Base-by-base conservation (phyloP, 1,139 yeast genomes). In the Meyerozyma athensensis region DNA sequence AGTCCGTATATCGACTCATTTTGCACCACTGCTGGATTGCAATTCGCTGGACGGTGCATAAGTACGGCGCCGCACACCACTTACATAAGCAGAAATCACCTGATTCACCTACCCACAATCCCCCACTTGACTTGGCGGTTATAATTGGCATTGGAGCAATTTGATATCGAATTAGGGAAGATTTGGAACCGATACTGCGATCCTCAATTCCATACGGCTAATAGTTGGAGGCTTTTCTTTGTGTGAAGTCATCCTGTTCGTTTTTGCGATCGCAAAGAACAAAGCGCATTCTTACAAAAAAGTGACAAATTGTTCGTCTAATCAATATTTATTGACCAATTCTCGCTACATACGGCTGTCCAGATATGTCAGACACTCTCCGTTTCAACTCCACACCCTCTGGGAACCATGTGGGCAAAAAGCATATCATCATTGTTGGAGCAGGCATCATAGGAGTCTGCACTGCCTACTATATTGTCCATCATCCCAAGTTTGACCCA, bases 391-490 rank as follows among this genome's bases (percentile, higher is more conserved):
- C 65, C 7, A 52, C 46, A 36, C 83, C 86, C 9, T 73, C 83
- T 1, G 81, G 78, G 10, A 71, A 65, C 40, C 77, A 77, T 36
- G 60, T 74, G 46, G 84, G 79, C 26, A 81, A 81, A 53, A 74
- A 76, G 17, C 89, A 83, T 53, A 82, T 82, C 37, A 72, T 82
- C 39, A 80, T 84, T 32, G 87, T 82, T 20, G 97, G 97, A 14
- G 98, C 96, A 1, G 98, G 98, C 19, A 90, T 92, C 51, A 84
- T 92, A 30, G 98, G 98, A 19, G 96, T 87, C 8, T 86, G 96
- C 57, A 86, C 95, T 2, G 97, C 97, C 2, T 92, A 86, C 61
- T 92, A 81, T 52, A 61, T 92, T 36, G 85, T 94, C 4, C 76
- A 76, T 43, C 97, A 92, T 57, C 92, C 95, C 4, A 72, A 74